Evolutionary conservation across 78 protist genomes (phyloP).

Genomic region (Creolimax fragrantissima): DNA sequence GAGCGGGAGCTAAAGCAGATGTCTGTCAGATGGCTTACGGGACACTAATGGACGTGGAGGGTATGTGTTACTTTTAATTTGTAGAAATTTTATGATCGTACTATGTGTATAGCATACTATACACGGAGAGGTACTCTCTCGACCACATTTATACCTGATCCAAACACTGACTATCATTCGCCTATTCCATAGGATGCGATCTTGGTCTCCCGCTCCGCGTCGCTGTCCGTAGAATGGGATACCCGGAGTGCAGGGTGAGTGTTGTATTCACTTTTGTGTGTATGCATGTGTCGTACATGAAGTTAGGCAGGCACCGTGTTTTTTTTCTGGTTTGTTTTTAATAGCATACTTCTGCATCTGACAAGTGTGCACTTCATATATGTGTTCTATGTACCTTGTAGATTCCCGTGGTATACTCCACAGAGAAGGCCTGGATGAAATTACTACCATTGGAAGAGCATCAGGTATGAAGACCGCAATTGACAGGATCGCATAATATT

Average conservation of each 20-base stretch:
- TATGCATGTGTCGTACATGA: neutral
- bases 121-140: too few species aligned
- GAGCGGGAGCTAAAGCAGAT: conserved; percentile 62
- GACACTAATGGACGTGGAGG: neutral
- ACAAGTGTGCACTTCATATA: neutral
- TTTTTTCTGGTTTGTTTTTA: neutral
- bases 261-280: neutral
- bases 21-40: conserved; percentile 34
- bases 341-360: neutral
- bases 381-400: neutral
- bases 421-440: conserved; percentile 14
- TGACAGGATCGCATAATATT: too few species aligned
- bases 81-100: neutral
- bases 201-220: neutral
- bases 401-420: neutral
- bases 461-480: too few species aligned
- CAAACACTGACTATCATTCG: too few species aligned
- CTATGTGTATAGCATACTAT: too few species aligned
- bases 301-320: too few species aligned
- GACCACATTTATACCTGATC: too few species aligned
- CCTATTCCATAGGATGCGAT: neutral
- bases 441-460: conserved; percentile 8
- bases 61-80: neutral
- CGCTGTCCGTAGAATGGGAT: neutral
- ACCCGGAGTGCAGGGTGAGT: neutral